These are phyloP conservation scores for Naganishia kalamii DNA, from an alignment of 768 basidiomycete genomes.

Conservation along the genomic window DNA sequence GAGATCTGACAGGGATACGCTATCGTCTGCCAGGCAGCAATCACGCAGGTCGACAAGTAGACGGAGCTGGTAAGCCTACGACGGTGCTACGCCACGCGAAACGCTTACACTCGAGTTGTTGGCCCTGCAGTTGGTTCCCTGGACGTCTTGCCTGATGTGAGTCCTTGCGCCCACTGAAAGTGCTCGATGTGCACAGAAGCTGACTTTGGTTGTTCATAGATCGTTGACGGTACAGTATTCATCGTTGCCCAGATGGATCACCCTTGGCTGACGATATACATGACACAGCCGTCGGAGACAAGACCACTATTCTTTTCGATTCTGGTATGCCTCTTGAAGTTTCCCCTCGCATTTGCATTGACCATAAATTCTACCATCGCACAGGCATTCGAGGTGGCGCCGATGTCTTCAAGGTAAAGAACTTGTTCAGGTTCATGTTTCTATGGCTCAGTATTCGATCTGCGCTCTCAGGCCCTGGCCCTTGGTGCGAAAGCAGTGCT, in stretches of 20 bases:
- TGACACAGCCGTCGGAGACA: conserved; percentile 55
- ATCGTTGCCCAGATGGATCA: background rate
- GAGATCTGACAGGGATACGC: too few species aligned
- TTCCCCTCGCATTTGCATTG: conserved; percentile 48
- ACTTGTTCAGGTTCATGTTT: background rate
- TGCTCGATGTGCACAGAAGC: background rate
- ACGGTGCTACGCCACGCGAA: too few species aligned
- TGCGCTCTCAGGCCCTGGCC: conserved; percentile 58
- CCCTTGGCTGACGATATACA: too few species aligned
- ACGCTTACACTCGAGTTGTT: too few species aligned
- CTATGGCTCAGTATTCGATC: background rate
- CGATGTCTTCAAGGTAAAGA: conserved; percentile 55
- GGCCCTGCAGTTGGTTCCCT: conserved; percentile 50
- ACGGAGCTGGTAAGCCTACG: conserved; percentile 65
- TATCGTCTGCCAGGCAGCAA: conserved; percentile 49
- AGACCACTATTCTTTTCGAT: conserved; percentile 56
- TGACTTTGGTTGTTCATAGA: conserved; percentile 12
- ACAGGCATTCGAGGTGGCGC: conserved; percentile 61
- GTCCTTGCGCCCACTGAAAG: background rate
- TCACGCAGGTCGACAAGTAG: conserved; percentile 61
- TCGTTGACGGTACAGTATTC: conserved; percentile 15
- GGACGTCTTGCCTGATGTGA: conserved; percentile 29
- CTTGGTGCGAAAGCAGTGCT: conserved; percentile 77
- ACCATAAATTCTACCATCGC: conserved; percentile 48
- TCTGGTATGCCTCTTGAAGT: background rate